Evolutionary conservation across 306 rosid genomes (phyloP).

Genomic region (Lathyrus aphaca): DNA sequence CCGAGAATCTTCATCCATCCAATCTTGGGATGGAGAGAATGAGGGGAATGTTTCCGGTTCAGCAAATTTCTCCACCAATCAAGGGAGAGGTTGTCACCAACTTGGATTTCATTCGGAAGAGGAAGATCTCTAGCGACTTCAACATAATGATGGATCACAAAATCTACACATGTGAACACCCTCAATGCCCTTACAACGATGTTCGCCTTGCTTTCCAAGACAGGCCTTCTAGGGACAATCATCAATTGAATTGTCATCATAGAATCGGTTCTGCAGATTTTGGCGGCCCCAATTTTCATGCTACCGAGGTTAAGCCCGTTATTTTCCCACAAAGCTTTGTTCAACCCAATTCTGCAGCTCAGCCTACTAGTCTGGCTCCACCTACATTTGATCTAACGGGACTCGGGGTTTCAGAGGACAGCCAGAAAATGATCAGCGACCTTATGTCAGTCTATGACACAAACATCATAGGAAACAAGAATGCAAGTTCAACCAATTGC

Average conservation of each 20-base stretch:
- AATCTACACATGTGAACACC: slow-evolving; percentile 60
- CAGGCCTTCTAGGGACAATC: slow-evolving; percentile 68
- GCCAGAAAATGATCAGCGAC: slow-evolving; percentile 60
- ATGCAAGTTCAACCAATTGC: slow-evolving; percentile 22
- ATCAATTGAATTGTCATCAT: slow-evolving; percentile 56
- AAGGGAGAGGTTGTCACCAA: slow-evolving; percentile 61
- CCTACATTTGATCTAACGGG: slow-evolving; percentile 53
- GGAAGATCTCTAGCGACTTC: slow-evolving; percentile 57
- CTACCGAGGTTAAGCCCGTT: slow-evolving; percentile 59
- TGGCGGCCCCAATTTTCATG: slow-evolving; percentile 49
- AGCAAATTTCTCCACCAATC: slow-evolving; percentile 49
- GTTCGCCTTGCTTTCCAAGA: slow-evolving; percentile 56
- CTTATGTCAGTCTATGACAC: slow-evolving; percentile 62
- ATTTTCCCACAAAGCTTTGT: slow-evolving; percentile 53
- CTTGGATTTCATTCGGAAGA: slow-evolving; percentile 65
- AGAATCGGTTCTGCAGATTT: slow-evolving; percentile 40
- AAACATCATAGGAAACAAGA: slow-evolving; percentile 49
- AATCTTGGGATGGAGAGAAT: slow-evolving; percentile 58
- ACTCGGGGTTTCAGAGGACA: slow-evolving; percentile 64
- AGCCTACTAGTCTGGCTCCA: slow-evolving; percentile 47
- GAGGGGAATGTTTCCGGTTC: slow-evolving; percentile 50
- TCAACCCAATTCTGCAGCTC: slow-evolving; percentile 47
- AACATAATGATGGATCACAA: slow-evolving; percentile 54
- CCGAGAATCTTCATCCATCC: slow-evolving; percentile 49
- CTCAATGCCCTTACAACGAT: slow-evolving; percentile 65